Conservation (phyloP, 176 grass and related monocot genomes). For the Paspalum vaginatum region DNA sequence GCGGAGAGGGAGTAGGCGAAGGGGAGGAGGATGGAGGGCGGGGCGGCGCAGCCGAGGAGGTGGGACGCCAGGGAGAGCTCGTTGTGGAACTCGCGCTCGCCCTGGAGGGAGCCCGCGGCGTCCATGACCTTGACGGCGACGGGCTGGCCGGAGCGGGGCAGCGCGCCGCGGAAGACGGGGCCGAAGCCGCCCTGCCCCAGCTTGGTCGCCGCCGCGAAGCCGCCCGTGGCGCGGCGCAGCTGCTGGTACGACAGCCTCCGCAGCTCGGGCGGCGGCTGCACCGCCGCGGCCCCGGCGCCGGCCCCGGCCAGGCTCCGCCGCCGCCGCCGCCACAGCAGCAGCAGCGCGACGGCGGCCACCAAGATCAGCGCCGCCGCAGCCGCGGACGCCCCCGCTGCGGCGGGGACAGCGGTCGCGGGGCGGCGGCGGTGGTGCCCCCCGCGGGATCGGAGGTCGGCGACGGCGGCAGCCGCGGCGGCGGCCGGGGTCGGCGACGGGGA, state of each 20-base stretch:
- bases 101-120: slow-evolving; percentile 78
- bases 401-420: neutral
- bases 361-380: slow-evolving; percentile 21
- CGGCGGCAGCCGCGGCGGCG: neutral
- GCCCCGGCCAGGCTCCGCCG: slow-evolving; percentile 39
- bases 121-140: slow-evolving; percentile 93
- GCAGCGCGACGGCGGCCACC: slow-evolving; percentile 18
- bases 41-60: slow-evolving; percentile 42
- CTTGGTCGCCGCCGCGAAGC: slow-evolving; percentile 67
- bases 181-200: slow-evolving; percentile 95
- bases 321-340: slow-evolving; percentile 46
- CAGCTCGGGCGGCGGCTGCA: slow-evolving; percentile 41
- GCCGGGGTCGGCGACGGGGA: neutral
- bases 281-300: neutral
- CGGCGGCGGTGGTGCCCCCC: neutral
- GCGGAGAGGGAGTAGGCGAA: slow-evolving; percentile 72
- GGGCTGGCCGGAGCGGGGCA: slow-evolving; percentile 56
- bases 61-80: slow-evolving; percentile 84
- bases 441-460: neutral
- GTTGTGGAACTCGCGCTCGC: slow-evolving; percentile 97
- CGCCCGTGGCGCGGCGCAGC: slow-evolving; percentile 81
- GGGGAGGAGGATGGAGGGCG: slow-evolving; percentile 54
- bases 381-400: slow-evolving; percentile 8
- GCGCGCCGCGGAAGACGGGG: slow-evolving; percentile 77
- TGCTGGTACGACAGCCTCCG: slow-evolving; percentile 68